Evolutionary conservation across 805 yeast genomes (phyloP), one percentile per base, ranked within the genome.

Genomic region (Maudiozyma serrabonitensis): DNA sequence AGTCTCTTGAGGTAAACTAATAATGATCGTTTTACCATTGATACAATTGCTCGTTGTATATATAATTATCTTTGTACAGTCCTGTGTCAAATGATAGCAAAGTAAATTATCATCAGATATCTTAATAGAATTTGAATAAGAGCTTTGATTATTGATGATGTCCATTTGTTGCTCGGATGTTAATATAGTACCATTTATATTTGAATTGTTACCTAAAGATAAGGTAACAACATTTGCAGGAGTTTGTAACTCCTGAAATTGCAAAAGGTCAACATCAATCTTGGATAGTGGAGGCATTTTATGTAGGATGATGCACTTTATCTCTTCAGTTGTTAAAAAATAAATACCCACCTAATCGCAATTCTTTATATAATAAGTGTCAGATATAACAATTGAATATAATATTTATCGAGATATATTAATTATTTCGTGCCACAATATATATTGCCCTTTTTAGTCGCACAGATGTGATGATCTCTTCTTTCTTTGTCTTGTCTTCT

Each of bases 211-310:
- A 28, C 53, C 55, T 34, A 62, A 39, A 40, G 50, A 51, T 28
- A 63, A 50, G 44, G 57, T 51, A 18, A 60, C 46, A 7, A 48
- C 48, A 43, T 55, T 57, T 40, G 54, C 50, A 25, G 50, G 41
- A 16, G 42, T 46, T 7, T 48, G 38, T 25, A 44, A 42, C 28
- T 50, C 46, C n/a, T 49, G 45, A 41, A 55, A 56, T 43, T 59
- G 60, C 16, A 57, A 56, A 16, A 62, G 44, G 49, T 59, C 53
- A 5, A 55, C 59, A 51, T 62, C 68, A 41, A 64, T 48, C 46
- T 60, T 63, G 7, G 66, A 63, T 32, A 64, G 35, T 19, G 45
- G 19, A 13, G 51, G 23, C 48, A 45, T 47, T 13, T 12, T 35
- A 15, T n/a, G 18, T 35, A 3, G 16, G 18, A 16, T 35, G 16